Evolutionary conservation across 495 filamentous ascomycete genomes (phyloP), one percentile per base, ranked within the genome.

Genomic region (Xylaria longipes): DNA sequence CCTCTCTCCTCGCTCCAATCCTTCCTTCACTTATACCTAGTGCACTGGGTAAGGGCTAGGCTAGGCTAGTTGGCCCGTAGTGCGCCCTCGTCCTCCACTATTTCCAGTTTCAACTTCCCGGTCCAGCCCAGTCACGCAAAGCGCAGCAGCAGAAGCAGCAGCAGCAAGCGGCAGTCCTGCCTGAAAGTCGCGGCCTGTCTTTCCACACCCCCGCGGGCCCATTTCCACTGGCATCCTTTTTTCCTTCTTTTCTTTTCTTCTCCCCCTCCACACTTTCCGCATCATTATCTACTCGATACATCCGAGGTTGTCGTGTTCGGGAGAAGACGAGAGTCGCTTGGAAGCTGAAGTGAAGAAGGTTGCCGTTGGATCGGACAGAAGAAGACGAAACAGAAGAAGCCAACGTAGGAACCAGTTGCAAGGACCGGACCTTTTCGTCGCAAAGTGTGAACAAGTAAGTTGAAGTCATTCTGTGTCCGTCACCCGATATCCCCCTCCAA

Each of bases 251-350:
- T 63, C 17, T 56, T 68, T 63, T 67, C 35, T 46, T 17, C 69
- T 71, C 31, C 54, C 61, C 46, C 64, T 31, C 63, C 70, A 72
- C 70, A 68, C 70, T 54, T 72, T 63, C n/a, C 54, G 64, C 64
- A 68, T 50, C 35, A 56, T 63, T 56, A 63, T 54, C 54, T 52
- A 61, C 64, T 68, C 50, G 54, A 68, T 60, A 72, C 64, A 54
- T 63, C 56, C 65, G 70, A 68, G 64, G 70, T 67, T 63, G 70
- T 50, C 22, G 70, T 68, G 63, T 67, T 72, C 57, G 64, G 70
- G 70, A 68, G 70, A 72, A 67, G 70, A 68, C 41, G 64, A 72
- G 65, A 72, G 69, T 70, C 50, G 56, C 71, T 75, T 72, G 70
- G 71, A 72, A 46, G 70, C 65, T 73, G 72, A 69, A 72, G 70